Evolutionary conservation across 2,329 filamentous ascomycete species (phyloP), one percentile per base, ranked within the genome.

Genomic region (Colletotrichum echinochloae): DNA sequence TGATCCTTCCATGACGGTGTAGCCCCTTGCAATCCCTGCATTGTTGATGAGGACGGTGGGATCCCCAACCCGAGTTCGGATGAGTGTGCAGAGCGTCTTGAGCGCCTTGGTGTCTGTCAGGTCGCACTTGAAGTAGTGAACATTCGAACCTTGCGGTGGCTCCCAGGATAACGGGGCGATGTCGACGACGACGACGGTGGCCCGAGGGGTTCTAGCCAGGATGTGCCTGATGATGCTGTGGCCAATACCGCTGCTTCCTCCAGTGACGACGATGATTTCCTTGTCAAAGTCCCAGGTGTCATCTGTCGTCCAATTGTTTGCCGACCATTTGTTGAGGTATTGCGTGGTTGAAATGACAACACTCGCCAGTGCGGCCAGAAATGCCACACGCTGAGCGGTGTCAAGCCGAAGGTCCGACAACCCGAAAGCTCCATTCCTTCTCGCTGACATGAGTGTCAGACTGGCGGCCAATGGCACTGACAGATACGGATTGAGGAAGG

Each of bases 181-280:
- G 70, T 83, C 81, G 23, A 83, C 44, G 12, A 82, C 75, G 37
- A 80, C 75, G 9, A 82, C 76, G 6, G 60, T 75, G 2, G 73
- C 79, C 18, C 63, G 68, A 2, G 68, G 74, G 73, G 77, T 79
- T 8, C 67, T 51, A 2, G 57, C n/a, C 5, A 76, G 71, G 12
- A 81, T 78, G 57, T 67, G 77, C 59, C 77, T 74, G 16, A 77
- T 80, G 56, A 84, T 78, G 64, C 76, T 75, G 33, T 75, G 74
- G 1, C 83, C 83, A 56, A 85, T 83, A 3, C 83, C 83, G 60
- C 81, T 79, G 48, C 79, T 82, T 2, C 81, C 83, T 4, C 83
- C 83, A 1, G 83, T 85, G 1, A 85, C 80, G 5, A 85, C 78
- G 0, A 83, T 82, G 2, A 85, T 75, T 65, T 85, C 83, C 4